Evolutionary conservation across 148 eudicot species (phyloP).

Genomic region (Agrostemma githago): DNA sequence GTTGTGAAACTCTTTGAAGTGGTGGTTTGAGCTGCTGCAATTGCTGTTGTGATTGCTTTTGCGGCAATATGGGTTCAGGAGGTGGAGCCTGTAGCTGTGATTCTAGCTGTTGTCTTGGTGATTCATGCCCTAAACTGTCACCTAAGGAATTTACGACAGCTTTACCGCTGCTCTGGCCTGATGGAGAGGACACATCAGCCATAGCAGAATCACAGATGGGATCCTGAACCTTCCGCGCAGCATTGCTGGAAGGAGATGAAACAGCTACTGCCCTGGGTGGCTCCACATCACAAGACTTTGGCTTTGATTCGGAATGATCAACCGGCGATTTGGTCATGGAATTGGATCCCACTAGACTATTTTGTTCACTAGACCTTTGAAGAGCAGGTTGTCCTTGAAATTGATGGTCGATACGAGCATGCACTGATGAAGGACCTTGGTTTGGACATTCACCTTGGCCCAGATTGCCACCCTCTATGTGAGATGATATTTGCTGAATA

Average conservation of each 20-base stretch:
- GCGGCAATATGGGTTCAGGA: conserved; percentile 24
- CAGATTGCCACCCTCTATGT: conserved; percentile 43
- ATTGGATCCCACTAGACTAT: conserved; percentile 41
- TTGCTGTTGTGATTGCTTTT: conserved; percentile 36
- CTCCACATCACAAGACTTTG: conserved; percentile 28
- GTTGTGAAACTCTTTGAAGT: conserved; percentile 26
- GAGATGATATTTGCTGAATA: conserved; percentile 40
- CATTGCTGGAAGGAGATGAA: conserved; percentile 32
- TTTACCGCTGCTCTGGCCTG: conserved; percentile 32
- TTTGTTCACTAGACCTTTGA: conserved; percentile 46
- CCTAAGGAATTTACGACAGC: conserved; percentile 31
- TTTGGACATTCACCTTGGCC: conserved; percentile 37
- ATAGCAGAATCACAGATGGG: conserved; percentile 28
- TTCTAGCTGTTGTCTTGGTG: conserved; percentile 43
- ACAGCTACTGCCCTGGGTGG: conserved; percentile 25
- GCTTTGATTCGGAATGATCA: conserved; percentile 33
- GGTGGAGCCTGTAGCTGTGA: conserved; percentile 34
- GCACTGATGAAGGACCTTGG: conserved; percentile 35
- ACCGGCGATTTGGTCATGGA: conserved; percentile 36
- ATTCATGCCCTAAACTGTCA: conserved; percentile 31
- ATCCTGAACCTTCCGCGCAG: conserved; percentile 41
- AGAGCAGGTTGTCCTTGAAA: conserved; percentile 28
- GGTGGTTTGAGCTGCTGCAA: conserved; percentile 34
- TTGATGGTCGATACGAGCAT: conserved; percentile 47
- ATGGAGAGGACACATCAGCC: conserved; percentile 31